Evolutionary conservation across 202 grass and related monocot species (phyloP).

Genomic region (Dendrocalamus latiflorus): DNA sequence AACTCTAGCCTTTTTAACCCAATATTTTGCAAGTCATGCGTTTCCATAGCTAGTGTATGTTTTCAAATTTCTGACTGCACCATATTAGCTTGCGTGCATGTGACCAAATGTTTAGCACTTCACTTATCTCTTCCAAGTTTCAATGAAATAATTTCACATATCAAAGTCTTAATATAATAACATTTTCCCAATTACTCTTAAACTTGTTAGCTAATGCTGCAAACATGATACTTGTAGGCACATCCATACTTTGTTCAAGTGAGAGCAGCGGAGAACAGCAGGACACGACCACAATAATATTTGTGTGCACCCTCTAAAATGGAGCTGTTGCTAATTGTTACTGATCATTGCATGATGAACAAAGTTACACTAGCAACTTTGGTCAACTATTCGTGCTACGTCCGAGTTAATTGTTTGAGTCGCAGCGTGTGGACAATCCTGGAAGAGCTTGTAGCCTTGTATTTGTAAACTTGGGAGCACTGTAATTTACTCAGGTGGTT

Average conservation of each 20-base stretch:
- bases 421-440: background rate
- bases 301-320: background rate
- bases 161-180: background rate
- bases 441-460: background rate
- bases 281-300: conserved; percentile 38
- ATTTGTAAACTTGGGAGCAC: conserved; percentile 5
- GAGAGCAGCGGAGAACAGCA: conserved; percentile 60
- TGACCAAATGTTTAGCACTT: background rate
- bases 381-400: background rate
- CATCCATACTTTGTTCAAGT: conserved; percentile 74
- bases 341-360: conserved; percentile 7
- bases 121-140: conserved; percentile 6
- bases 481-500: background rate
- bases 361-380: background rate
- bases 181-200: background rate
- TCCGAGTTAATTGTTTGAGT: background rate
- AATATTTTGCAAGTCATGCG: background rate
- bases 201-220: background rate
- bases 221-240: conserved; percentile 33
- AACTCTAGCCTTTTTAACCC: background rate
- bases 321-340: conserved; percentile 17
- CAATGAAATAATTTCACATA: background rate
- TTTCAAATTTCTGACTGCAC: background rate
- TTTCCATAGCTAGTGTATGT: background rate
- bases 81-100: conserved; percentile 1